Percentiles rank a stretch among this genome's conserved stretches.
Evolutionary conservation across 176 grass and related monocot genomes (phyloP).

Genomic region (Musa acuminata): DNA sequence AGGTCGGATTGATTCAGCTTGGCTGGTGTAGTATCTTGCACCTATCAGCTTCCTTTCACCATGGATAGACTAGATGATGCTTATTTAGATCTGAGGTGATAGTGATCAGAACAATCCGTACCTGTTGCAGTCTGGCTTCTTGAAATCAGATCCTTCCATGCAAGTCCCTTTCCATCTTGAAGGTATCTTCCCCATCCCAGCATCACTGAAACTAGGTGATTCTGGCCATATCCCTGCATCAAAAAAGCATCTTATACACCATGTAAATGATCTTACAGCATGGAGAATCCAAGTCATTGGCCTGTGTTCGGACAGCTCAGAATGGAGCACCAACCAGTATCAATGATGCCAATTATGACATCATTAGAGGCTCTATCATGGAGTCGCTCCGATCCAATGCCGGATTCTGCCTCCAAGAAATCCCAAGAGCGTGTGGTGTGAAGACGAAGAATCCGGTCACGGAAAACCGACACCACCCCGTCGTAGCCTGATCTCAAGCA

Average conservation of each 20-base stretch:
- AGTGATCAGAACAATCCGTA: neutral
- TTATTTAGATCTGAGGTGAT: too few species aligned
- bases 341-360: conserved; percentile 69
- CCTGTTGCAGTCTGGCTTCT: conserved; percentile 78
- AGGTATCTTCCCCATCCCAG: conserved; percentile 52
- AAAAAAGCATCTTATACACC: neutral
- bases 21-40: conserved; percentile 62
- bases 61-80: neutral
- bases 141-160: conserved; percentile 95
- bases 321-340: conserved; percentile 36
- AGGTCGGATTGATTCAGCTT: conserved; percentile 23
- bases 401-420: conserved; percentile 69
- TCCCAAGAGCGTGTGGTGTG: conserved; percentile 98
- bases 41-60: conserved; percentile 75
- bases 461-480: conserved; percentile 79
- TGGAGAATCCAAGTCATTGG: too few species aligned
- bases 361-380: conserved; percentile 57
- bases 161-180: conserved; percentile 78
- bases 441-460: conserved; percentile 63
- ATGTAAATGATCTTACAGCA: too few species aligned
- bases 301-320: too few species aligned
- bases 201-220: conserved; percentile 74
- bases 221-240: conserved; percentile 82
- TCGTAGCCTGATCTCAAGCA: conserved; percentile 38
- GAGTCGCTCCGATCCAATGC: conserved; percentile 49